Conservation (phyloP, 2,329 filamentous ascomycete genomes). For the Amylocarpus encephaloides region DNA sequence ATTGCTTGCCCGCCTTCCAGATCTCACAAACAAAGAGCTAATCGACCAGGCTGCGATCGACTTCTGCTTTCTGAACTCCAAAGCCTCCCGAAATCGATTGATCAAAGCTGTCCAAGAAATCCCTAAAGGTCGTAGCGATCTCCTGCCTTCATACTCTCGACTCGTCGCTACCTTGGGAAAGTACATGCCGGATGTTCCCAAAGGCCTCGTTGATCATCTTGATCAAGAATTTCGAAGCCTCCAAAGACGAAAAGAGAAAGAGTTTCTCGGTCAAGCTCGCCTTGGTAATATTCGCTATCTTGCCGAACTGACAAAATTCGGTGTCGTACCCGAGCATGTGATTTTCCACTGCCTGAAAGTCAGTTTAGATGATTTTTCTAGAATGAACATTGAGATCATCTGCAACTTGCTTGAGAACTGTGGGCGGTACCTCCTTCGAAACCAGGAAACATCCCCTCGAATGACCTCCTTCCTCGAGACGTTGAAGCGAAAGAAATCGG, state of each 20-base stretch:
- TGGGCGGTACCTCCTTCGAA: conserved; percentile 86
- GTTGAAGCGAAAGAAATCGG: conserved; percentile 88
- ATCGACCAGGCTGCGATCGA: conserved; percentile 92
- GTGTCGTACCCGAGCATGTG: conserved; percentile 94
- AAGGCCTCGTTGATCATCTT: conserved; percentile 83
- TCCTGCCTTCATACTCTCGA: conserved; percentile 86
- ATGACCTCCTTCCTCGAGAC: conserved; percentile 95
- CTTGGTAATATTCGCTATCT: conserved; percentile 96
- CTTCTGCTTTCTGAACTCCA: conserved; percentile 97
- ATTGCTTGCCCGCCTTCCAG: conserved; percentile 78
- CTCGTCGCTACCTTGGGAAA: conserved; percentile 87
- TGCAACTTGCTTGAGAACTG: conserved; percentile 95
- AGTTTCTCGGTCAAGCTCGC: conserved; percentile 90
- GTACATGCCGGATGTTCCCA: conserved; percentile 91
- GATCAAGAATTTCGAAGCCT: conserved; percentile 96
- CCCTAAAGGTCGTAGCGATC: conserved; percentile 85
- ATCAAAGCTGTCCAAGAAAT: conserved; percentile 92
- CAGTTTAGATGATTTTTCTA: conserved; percentile 92
- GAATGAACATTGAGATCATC: conserved; percentile 99
- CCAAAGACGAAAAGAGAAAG: conserved; percentile 94
- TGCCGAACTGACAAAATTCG: conserved; percentile 95
- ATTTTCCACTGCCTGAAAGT: conserved; percentile 99
- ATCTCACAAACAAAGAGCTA: conserved; percentile 82
- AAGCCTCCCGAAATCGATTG: conserved; percentile 89
- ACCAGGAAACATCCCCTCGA: conserved; percentile 83